Conservation (phyloP, 1,139 yeast genomes). For the Geotrichum aggregatum region DNA sequence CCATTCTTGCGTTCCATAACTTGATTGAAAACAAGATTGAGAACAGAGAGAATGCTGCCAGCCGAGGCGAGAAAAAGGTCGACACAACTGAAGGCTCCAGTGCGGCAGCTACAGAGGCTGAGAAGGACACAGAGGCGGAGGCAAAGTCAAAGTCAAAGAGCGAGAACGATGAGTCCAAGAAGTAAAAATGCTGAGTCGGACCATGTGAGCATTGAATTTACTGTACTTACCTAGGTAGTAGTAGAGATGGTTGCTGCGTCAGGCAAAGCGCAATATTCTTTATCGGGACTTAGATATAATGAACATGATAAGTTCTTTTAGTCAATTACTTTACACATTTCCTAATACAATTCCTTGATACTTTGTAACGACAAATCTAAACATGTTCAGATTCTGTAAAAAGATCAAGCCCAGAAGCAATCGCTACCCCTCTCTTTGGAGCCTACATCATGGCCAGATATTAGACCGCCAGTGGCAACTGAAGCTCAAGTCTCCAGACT, state of each 20-base stretch:
- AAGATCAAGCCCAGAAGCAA: neutral
- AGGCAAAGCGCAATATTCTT: neutral
- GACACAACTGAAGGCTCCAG: conserved; percentile 14
- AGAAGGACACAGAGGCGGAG: neutral
- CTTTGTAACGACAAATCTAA: too few species aligned
- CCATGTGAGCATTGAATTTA: too few species aligned
- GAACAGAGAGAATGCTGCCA: conserved; percentile 40
- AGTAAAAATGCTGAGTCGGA: neutral
- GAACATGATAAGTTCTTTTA: too few species aligned
- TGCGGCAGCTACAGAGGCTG: conserved; percentile 5
- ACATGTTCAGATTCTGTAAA: neutral
- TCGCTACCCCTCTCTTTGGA: neutral
- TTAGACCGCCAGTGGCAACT: neutral
- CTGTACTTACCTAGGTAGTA: too few species aligned
- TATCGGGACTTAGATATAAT: neutral
- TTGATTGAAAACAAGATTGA: conserved; percentile 92
- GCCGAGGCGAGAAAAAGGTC: conserved; percentile 20
- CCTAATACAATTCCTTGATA: too few species aligned
- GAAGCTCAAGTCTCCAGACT: neutral
- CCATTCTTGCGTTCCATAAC: conserved; percentile 95
- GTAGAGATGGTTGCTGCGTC: neutral
- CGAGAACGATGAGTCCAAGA: neutral
- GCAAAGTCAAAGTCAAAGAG: conserved; percentile 4
- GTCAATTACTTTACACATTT: too few species aligned
- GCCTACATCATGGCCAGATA: neutral